Evolutionary conservation across 2,329 filamentous ascomycete genomes (phyloP).

Genomic region (Aaosphaeria pasadenensis): DNA sequence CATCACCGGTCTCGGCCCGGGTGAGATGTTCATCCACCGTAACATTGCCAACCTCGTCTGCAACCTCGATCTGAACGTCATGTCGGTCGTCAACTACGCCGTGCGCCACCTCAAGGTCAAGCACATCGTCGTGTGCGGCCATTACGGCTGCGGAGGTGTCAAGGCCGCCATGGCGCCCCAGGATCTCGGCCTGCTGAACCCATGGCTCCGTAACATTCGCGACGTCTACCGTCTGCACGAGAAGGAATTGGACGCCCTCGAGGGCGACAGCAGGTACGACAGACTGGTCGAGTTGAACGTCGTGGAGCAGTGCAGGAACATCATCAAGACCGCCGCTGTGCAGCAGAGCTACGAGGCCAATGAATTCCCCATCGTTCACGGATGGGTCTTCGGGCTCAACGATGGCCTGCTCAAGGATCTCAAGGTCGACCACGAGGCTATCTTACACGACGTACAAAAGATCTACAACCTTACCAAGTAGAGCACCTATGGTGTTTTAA

Average conservation of each 20-base stretch:
- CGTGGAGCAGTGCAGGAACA: slow-evolving; percentile 35
- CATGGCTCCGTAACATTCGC: slow-evolving; percentile 71
- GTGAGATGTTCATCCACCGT: slow-evolving; percentile 24
- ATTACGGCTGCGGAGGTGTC: slow-evolving; percentile 67
- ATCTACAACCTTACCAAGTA: slow-evolving; percentile 53
- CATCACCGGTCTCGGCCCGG: slow-evolving; percentile 34
- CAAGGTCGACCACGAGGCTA: slow-evolving; percentile 59
- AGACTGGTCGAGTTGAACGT: slow-evolving; percentile 38
- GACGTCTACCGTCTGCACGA: slow-evolving; percentile 72
- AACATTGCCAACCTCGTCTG: slow-evolving; percentile 34
- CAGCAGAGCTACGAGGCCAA: slow-evolving; percentile 61
- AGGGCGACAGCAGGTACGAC: slow-evolving; percentile 27
- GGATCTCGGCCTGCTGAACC: slow-evolving; percentile 68
- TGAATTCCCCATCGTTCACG: slow-evolving; percentile 67
- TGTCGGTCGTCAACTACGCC: slow-evolving; percentile 41
- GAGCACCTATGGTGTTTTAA: background rate
- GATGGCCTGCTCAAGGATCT: slow-evolving; percentile 66
- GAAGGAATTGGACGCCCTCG: slow-evolving; percentile 58
- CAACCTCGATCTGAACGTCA: slow-evolving; percentile 41
- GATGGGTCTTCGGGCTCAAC: slow-evolving; percentile 69
- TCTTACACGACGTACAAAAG: slow-evolving; percentile 59
- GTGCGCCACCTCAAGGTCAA: slow-evolving; percentile 52
- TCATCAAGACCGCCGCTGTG: slow-evolving; percentile 49
- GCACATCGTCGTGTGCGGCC: slow-evolving; percentile 68
- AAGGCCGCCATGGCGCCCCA: slow-evolving; percentile 61